Evolutionary conservation across 169 alveolate species (phyloP), one percentile per base, ranked within the genome.

Genomic region (Plasmodium fragile): DNA sequence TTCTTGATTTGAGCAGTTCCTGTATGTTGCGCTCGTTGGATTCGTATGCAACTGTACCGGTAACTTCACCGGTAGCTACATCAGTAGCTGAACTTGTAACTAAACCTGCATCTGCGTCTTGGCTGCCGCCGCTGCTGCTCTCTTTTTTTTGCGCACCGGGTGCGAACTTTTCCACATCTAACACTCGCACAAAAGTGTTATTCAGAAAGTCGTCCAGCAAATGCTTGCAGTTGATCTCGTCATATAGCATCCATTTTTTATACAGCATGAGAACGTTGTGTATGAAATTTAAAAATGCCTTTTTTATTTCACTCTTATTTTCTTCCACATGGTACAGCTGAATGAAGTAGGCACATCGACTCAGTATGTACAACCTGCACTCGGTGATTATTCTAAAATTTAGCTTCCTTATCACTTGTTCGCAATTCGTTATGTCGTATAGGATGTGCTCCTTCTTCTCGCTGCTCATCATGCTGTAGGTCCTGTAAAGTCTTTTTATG

Each of bases 281-380:
- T 65, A 89, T 89, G 71, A 89, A 89, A 89, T 89, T 89, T 78
- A 89, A 55, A 89, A 89, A 89, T 8, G 82, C 39, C 41, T 89
- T 89, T 55, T 89, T 89, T 39, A 78, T 78, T 34, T 89, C 89
- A 30, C 70, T 36, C 52, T 89, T 70, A 49, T 34, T 32, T 78
- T 89, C 90, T 30, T 84, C 84, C 52, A 59, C 81, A 39, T 78
- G 41, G 65, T 89, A 89, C 78, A 89, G 10, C 52, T 89, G 87
- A 49, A 89, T 78, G 22, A 78, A 78, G 30, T 71, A 70, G 25
- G 90, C 65, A 13, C 79, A 78, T 78, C 94, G 28, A 22, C 94
- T 89, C 49, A 89, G 72, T 36, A 89, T 89, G 36, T 89, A 89
- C 70, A 89, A 78, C 70, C 94, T 78, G 22, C 94, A 89, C 59